These are phyloP conservation scores for Chytriomyces sp. DNA, from an alignment of 192 early-diverging fungal species.

Conservation along the genomic window DNA sequence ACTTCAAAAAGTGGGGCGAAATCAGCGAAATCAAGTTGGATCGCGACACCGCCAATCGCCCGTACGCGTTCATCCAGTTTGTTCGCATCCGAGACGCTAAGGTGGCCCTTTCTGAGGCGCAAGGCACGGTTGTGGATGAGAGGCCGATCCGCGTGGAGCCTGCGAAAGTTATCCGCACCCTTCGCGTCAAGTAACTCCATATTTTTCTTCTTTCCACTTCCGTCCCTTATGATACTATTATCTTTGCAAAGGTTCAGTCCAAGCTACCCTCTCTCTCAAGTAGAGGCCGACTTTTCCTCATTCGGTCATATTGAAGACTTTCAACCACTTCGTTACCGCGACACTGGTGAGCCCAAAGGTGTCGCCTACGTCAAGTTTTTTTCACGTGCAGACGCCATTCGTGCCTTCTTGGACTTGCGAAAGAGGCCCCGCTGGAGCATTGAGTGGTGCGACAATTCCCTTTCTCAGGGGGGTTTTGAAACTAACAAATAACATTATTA, in stretches of 20 bases:
- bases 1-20: constrained; percentile 24
- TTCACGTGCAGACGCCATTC: constrained; percentile 31
- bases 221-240: no score
- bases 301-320: constrained; percentile 33
- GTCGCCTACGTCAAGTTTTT: constrained; percentile 28
- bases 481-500: not conserved
- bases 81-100: constrained; percentile 27
- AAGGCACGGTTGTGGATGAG: not conserved
- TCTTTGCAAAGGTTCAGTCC: constrained; percentile 10
- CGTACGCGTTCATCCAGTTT: constrained; percentile 29
- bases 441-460: constrained; percentile 12
- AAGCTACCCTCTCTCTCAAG: not conserved
- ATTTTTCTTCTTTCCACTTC: not conserved
- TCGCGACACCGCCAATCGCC: constrained; percentile 14
- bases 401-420: constrained; percentile 11
- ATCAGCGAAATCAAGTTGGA: constrained; percentile 26
- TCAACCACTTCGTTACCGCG: constrained; percentile 2
- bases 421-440: constrained; percentile 8
- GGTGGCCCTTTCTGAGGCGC: constrained; percentile 12
- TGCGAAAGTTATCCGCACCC: constrained; percentile 29
- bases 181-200: constrained; percentile 18
- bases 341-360: constrained; percentile 15
- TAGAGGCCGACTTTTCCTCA: constrained; percentile 2
- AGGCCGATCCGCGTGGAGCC: constrained; percentile 20
- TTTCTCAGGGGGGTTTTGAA: not conserved